A percentile compares a stretch with the other conserved stretches of the same genome.
These are phyloP conservation scores for Ophiostoma populinum DNA, from an alignment of 2,329 filamentous ascomycete genomes.

Conservation along the genomic window DNA sequence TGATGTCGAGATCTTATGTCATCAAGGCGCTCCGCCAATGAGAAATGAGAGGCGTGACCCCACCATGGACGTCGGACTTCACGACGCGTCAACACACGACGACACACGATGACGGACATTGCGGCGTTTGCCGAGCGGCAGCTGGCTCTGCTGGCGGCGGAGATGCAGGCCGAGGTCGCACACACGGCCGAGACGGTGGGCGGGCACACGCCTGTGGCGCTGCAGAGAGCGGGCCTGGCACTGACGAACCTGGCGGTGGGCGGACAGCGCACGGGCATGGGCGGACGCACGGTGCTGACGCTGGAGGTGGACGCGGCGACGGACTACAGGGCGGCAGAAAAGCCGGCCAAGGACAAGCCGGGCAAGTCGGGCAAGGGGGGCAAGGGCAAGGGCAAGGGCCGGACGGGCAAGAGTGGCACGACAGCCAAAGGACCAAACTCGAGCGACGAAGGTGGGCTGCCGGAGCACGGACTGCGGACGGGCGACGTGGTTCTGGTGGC, in stretches of 20 bases:
- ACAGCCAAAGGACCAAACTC: too few relatives aligned
- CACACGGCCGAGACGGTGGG: conserved; percentile 53
- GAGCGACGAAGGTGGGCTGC: conserved; percentile 32
- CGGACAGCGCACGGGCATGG: conserved; percentile 72
- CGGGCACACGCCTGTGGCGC: conserved; percentile 46
- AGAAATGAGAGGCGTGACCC: too few relatives aligned
- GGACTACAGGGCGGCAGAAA: conserved; percentile 4
- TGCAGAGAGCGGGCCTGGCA: conserved; percentile 64
- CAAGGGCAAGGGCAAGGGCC: background rate
- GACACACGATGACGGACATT: too few relatives aligned
- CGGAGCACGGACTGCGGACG: conserved; percentile 57
- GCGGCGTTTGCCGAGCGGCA: conserved; percentile 54
- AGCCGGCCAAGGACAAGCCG: background rate
- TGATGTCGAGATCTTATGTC: too few relatives aligned
- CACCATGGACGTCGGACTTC: too few relatives aligned
- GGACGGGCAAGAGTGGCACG: too few relatives aligned
- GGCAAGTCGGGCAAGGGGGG: background rate
- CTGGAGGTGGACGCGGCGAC: conserved; percentile 47
- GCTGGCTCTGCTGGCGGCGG: conserved; percentile 49
- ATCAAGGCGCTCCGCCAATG: too few relatives aligned
- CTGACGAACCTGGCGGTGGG: conserved; percentile 57
- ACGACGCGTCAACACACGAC: too few relatives aligned
- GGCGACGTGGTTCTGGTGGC: conserved; percentile 65
- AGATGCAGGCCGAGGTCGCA: conserved; percentile 54
- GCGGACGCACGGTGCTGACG: conserved; percentile 80